Base-by-base conservation (phyloP, 1,284 basidiomycete genomes). In the Malassezia sp. region DNA sequence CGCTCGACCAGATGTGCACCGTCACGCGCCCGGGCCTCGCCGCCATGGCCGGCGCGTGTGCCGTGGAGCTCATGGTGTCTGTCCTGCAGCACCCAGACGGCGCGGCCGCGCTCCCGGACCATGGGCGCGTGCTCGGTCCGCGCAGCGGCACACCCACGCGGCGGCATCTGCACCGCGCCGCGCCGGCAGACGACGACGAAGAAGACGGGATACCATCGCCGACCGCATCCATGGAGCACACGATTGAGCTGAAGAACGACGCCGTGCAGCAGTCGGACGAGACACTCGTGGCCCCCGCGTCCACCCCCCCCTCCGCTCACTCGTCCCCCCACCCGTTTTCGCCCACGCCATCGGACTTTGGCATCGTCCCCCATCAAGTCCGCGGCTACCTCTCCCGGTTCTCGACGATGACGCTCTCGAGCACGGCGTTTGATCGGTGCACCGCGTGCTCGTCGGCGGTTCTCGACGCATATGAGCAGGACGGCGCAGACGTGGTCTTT, bases 1-100 rank as follows among this genome's bases (percentile, higher is more conserved):
- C 90, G 1, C 77, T 97, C 21, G 93, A 97, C 69, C 91, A 97
- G 69, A 96, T 96, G 91, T 97, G 93, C 67, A 97, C 93, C 0
- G 93, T 97, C 11, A 95, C 91, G 0, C 75, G 93, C n/a, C 91
- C 93, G 0, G 91, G 91, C 0, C 76, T 96, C 0, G 93, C 90
- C 0, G 80, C 86, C 0, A 89, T 96, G 32, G 91, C 91, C 0
- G 81, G 84, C 0, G 82, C 89, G 0, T 84, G 82, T 0, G 88
- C 88, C 0, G 90, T 96, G 0, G 93, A 97, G 65, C 74, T 97
- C 6, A 78, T 97, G 27, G 82, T 87, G 0, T 86, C 88, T 0
- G 72, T 93, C 0, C 58, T 96, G 17, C 90, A 96, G 63, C 90
- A 96, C 73, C 44, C 52, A 12, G 39, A 51, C 5, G 53, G 56